phyloP scores from a whole-genome alignment of 2,329 filamentous ascomycete species.

The Zymoseptoria brevis region DNA sequence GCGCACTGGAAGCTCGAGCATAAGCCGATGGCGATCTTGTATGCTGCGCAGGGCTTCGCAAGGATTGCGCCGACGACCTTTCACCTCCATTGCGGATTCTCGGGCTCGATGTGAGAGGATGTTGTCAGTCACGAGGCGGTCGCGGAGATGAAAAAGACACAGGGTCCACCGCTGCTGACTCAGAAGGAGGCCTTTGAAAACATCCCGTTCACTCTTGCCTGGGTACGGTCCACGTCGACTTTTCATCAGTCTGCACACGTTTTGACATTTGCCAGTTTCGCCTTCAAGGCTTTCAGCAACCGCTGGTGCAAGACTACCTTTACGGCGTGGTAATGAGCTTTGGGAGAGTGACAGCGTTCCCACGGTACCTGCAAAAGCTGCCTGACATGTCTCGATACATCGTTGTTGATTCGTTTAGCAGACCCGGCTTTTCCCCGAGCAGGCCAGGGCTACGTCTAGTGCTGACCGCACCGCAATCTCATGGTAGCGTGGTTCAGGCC shows the following conservation, averaged over 20 bases:
- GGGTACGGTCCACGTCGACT: not conserved
- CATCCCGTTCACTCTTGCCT: not conserved
- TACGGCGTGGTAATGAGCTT: too few species aligned
- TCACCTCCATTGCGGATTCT: conserved; percentile 8
- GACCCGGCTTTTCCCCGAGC: too few species aligned
- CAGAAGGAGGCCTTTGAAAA: not conserved
- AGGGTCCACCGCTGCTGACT: not conserved
- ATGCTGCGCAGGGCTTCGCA: conserved; percentile 9
- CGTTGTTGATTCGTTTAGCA: not conserved
- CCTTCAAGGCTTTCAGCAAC: too few species aligned
- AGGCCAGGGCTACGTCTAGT: not conserved
- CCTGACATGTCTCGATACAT: too few species aligned
- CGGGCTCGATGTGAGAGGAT: conserved; percentile 2
- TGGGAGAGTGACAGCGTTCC: too few species aligned
- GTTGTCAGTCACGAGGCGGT: conserved; percentile 1
- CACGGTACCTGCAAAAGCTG: too few species aligned
- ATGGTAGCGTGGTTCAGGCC: not conserved
- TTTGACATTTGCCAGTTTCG: not conserved
- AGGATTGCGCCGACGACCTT: conserved; percentile 2
- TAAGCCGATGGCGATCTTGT: conserved; percentile 5
- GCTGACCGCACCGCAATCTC: not conserved
- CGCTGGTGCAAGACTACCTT: too few species aligned
- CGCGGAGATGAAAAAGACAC: not conserved
- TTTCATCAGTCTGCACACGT: not conserved
- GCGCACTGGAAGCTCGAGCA: not conserved